Base-by-base conservation (phyloP, 371 early-diverging fungal genomes). In the Mucor piriformis region DNA sequence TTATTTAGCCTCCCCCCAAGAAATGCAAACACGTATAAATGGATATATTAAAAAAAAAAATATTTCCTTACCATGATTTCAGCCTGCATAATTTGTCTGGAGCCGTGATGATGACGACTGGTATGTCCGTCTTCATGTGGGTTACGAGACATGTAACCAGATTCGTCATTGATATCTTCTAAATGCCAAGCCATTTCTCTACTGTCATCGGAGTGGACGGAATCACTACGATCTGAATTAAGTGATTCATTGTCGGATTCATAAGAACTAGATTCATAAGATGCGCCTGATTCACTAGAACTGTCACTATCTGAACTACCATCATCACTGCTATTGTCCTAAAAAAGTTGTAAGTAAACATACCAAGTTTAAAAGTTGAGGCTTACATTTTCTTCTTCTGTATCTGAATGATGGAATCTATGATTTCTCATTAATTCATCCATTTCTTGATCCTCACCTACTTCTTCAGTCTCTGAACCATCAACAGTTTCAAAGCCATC, bases 361-460 rank as follows among this genome's bases (percentile, higher is more conserved):
- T 5, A 33, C 48, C 24, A 6, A 8, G 10, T 33, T 8, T 38
- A 38, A 38, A 13, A n/a, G 2, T n/a, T 38, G 1, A 10, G 12
- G 5, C n/a, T 38, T 38, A 16, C 54, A 27, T 61, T 61, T 51
- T 66, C 67, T 16, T 57, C 54, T 16, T 61, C 67, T 23, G 62
- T 58, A 32, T 61, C 62, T 11, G 67, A 49, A 37, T 57, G 62
- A 23, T 66, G 67, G 35, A 61, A 61, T 29, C 67, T 40, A 54
- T 62, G 67, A 16, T 48, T 54, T 50, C 62, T 47, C 46, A 61
- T 61, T 13, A 61, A 32, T 13, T 61, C 62, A 20, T 61, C 57
- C 54, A 64, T 61, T 20, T 70, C 67, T 29, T 50, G 51, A 40
- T 64, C 60, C 20, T 73, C 71, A 8, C 38, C 95, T 57, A 85